Evolutionary conservation across 139 green algal species (phyloP), one percentile per base, ranked within the genome.

Genomic region (Tetradesmus obliquus): DNA sequence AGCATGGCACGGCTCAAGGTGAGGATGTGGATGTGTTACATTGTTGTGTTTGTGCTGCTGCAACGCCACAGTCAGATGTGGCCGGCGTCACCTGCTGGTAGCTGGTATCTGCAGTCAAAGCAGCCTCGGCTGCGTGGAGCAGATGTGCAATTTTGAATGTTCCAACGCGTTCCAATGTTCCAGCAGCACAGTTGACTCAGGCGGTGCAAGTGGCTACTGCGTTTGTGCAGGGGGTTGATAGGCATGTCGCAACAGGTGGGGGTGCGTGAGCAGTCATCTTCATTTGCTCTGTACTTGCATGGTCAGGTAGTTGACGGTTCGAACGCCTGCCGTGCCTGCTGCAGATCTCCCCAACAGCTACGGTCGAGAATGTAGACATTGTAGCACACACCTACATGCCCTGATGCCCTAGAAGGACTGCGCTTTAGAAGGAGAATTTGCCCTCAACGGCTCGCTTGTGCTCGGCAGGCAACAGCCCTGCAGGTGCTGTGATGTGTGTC

Each of bases 1-100:
- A 86, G 76, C 87, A 86, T 62, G 76, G 55, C 55, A 22, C 51
- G 55, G 8, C 76, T 91, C 74, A 91, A 91, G 87, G 87, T 91
- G 71, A 83, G 71, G 17, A 3, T 1, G 54, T 45, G 82, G 7
- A 57, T 82, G 74, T 8, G 12, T 2, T 82, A 24, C 3, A 4
- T 24, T 55, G 57, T 58, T 1, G 84, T 5, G 58, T 12, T 9
- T n/a, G 54, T 88, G 6, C 57, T 24, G 12, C 8, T 55, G 83
- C 4, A 5, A 88, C 15, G 4, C 13, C 24, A 51, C 51, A 24
- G 79, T 51, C 51, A 74, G 83, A 45, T 76, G 9, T 2, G 10
- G 55, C 55, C 0, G 22, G 12, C 24, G 5, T 57, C 5, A 20
- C 15, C 1, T 2, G 79, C 5, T 81, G 79, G 10, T 2, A 6